These are phyloP conservation scores for Kodamaea nitidulidarum DNA, from an alignment of 805 yeast species.

Conservation along the genomic window DNA sequence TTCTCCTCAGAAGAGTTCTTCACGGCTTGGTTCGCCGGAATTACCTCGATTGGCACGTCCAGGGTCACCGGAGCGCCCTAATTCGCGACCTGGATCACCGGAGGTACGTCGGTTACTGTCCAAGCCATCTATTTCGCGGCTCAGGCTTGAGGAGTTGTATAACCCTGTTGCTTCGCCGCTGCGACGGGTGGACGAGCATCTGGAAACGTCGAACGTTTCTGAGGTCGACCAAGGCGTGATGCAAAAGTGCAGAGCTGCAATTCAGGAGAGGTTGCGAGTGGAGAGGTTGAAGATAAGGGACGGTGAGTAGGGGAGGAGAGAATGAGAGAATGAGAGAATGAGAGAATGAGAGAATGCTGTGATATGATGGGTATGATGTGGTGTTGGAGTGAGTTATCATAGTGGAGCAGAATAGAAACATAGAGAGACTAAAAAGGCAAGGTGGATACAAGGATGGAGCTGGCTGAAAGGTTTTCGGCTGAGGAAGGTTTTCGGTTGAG, in stretches of 20 bases:
- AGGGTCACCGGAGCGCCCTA: not conserved
- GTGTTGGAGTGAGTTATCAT: too few relatives aligned
- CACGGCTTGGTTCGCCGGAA: conserved; percentile 13
- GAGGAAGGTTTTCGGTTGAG: too few relatives aligned
- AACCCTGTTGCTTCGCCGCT: conserved; percentile 15
- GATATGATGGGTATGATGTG: not conserved
- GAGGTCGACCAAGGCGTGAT: conserved; percentile 4
- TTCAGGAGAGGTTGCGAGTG: conserved; percentile 19
- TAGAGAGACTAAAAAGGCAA: too few relatives aligned
- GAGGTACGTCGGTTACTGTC: conserved; percentile 5
- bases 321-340: not conserved
- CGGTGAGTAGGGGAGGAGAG: not conserved
- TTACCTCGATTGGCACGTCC: conserved; percentile 9
- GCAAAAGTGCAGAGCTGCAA: conserved; percentile 28
- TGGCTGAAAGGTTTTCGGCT: too few relatives aligned
- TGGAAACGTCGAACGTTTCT: not conserved
- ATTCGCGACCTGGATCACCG: conserved; percentile 12
- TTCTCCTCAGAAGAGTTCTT: conserved; percentile 7
- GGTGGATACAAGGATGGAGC: too few relatives aligned
- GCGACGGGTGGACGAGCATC: not conserved
- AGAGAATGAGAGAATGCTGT: not conserved
- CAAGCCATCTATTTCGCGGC: conserved; percentile 23
- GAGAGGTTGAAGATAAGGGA: conserved; percentile 11
- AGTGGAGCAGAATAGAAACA: too few relatives aligned
- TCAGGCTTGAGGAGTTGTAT: conserved; percentile 21